Conservation (phyloP, 768 basidiomycete species). For the Stropharia rugosoannulata region DNA sequence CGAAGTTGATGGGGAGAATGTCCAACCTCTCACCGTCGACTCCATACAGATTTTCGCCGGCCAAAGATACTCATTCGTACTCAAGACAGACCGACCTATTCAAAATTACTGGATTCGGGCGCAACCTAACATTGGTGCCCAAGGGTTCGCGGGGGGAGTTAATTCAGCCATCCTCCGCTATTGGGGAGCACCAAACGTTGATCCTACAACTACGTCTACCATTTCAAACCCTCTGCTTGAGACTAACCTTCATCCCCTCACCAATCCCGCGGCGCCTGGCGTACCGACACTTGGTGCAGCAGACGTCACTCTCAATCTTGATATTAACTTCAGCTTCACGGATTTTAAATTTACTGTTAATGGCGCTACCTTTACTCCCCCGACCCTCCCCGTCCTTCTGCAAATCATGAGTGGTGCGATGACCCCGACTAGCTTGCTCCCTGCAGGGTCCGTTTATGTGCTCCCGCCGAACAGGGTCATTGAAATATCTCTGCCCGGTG, state of each 20-base stretch:
- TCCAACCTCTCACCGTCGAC: constrained; percentile 35
- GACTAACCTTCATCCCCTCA: constrained; percentile 31
- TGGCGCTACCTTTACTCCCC: constrained; percentile 31
- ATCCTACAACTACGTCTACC: constrained; percentile 38
- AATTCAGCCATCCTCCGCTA: constrained; percentile 59
- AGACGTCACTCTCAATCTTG: constrained; percentile 34
- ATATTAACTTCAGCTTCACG: constrained; percentile 23
- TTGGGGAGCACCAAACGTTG: constrained; percentile 31
- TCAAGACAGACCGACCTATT: constrained; percentile 33
- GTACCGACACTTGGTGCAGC: constrained; percentile 32
- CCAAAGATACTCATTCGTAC: constrained; percentile 45
- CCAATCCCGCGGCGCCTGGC: constrained; percentile 30
- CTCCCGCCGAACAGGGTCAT: constrained; percentile 43
- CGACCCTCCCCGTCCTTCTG: constrained; percentile 42
- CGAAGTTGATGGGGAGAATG: constrained; percentile 39
- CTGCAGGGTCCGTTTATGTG: constrained; percentile 40
- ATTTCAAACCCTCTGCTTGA: constrained; percentile 31
- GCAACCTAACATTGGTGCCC: constrained; percentile 26
- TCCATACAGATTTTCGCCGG: constrained; percentile 32
- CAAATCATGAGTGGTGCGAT: constrained; percentile 41
- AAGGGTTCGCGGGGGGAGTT: constrained; percentile 30
- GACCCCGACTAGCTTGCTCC: constrained; percentile 34
- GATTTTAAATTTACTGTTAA: constrained; percentile 29
- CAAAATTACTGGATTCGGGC: constrained; percentile 47
- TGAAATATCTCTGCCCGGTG: constrained; percentile 47